Conservation (phyloP, 306 rosid genomes). For the Dryas octopetala region DNA sequence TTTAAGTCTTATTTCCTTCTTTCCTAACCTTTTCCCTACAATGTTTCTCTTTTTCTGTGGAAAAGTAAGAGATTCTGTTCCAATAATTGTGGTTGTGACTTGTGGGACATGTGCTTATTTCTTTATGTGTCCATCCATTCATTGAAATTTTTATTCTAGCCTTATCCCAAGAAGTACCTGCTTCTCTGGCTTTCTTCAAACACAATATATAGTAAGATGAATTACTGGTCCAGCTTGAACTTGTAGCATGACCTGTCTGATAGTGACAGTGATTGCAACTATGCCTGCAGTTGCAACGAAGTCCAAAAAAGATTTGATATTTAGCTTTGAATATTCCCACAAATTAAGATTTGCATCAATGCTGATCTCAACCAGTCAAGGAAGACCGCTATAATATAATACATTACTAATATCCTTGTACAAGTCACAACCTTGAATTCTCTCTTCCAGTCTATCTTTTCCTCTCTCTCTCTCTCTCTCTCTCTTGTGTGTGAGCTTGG, state of each 20-base stretch:
- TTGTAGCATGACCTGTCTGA: neutral
- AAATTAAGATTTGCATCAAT: neutral
- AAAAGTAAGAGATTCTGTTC: neutral
- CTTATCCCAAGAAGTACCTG: neutral
- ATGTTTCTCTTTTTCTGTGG: too few relatives aligned
- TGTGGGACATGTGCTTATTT: neutral
- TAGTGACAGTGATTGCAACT: neutral
- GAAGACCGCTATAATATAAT: constrained; percentile 6
- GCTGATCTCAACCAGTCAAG: constrained; percentile 4
- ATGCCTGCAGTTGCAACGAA: neutral
- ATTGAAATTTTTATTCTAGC: neutral
- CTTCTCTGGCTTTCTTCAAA: neutral
- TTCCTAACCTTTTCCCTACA: too few relatives aligned
- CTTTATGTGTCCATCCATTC: neutral
- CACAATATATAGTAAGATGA: neutral
- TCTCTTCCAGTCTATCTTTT: neutral
- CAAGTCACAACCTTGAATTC: neutral
- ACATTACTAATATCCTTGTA: neutral
- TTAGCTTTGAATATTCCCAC: neutral
- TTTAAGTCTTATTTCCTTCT: too few relatives aligned
- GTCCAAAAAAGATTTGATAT: neutral
- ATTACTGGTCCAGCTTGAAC: constrained; percentile 2
- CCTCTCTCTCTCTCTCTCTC: constrained; percentile 3
- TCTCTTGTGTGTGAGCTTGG: neutral
- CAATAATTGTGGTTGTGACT: neutral